Percentiles rank a stretch among this genome's conserved stretches.
Evolutionary conservation across 345 rosid species (phyloP).

Genomic region (Rubroshorea leprosula): DNA sequence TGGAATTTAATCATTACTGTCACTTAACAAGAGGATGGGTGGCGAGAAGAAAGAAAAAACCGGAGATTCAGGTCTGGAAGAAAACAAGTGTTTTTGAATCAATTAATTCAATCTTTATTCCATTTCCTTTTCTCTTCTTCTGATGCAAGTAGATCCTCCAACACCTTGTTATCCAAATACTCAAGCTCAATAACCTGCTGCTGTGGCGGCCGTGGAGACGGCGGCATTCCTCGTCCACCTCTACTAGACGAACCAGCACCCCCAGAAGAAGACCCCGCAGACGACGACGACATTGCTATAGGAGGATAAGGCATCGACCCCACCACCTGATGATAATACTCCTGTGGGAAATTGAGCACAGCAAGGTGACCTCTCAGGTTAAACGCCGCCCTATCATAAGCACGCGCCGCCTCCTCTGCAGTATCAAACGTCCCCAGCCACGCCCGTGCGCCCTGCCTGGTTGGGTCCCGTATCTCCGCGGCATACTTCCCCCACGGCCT

Average conservation of each 20-base stretch:
- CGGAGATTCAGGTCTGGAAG: too few species aligned
- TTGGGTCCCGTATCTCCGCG: slow-evolving; percentile 75
- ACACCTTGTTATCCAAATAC: slow-evolving; percentile 61
- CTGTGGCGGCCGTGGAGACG: slow-evolving; percentile 11
- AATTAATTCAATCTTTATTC: slow-evolving; percentile 8
- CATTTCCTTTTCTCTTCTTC: slow-evolving; percentile 52
- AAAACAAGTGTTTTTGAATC: not conserved
- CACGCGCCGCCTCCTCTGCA: slow-evolving; percentile 81
- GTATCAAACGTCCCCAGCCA: slow-evolving; percentile 93
- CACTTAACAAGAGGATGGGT: too few species aligned
- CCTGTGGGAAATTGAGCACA: slow-evolving; percentile 72
- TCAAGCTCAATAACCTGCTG: slow-evolving; percentile 73
- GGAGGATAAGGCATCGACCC: slow-evolving; percentile 25
- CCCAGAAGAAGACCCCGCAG: slow-evolving; percentile 17
- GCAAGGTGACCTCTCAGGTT: slow-evolving; percentile 71
- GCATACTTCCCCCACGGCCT: slow-evolving; percentile 94
- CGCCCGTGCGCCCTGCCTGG: slow-evolving; percentile 59
- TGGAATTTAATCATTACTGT: too few species aligned
- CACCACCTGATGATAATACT: slow-evolving; percentile 38
- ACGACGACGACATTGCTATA: slow-evolving; percentile 25
- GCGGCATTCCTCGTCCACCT: not conserved
- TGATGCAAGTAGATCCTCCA: slow-evolving; percentile 80
- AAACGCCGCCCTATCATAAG: slow-evolving; percentile 81
- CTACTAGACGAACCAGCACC: slow-evolving; percentile 12
- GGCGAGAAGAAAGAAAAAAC: too few species aligned